Conservation (phyloP, 2,329 filamentous ascomycete genomes). For the Trichoderma koningiopsis region DNA sequence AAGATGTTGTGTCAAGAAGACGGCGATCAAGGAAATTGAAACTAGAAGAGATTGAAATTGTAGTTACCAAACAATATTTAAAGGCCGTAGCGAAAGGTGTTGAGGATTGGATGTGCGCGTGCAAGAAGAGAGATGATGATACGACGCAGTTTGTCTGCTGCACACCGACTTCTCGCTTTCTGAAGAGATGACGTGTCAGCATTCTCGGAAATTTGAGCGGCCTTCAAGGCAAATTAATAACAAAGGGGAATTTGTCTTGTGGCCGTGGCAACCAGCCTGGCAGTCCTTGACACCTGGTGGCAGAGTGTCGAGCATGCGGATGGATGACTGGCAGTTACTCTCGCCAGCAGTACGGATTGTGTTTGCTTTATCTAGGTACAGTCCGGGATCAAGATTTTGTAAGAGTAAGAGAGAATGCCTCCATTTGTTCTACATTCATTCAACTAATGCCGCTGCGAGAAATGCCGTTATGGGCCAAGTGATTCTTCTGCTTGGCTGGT, state of each 20-base stretch:
- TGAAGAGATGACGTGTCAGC: background rate
- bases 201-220: background rate
- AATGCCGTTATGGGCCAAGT: background rate
- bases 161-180: background rate
- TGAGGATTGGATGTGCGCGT: background rate
- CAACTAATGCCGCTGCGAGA: background rate
- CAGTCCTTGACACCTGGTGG: background rate
- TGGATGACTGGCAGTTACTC: background rate
- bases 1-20: too few relatives aligned
- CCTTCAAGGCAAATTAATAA: background rate
- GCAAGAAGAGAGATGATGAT: background rate
- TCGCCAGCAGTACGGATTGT: background rate
- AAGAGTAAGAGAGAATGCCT: background rate
- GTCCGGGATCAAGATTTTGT: background rate
- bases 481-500: background rate
- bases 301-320: background rate
- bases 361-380: background rate
- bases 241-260: background rate
- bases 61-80: background rate
- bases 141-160: background rate
- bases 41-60: background rate
- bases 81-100: background rate
- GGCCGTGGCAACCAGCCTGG: background rate
- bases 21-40: background rate
- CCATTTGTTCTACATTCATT: background rate